Evolutionary conservation across 768 basidiomycete genomes (phyloP), one percentile per base, ranked within the genome.

Genomic region (Russula compacta): DNA sequence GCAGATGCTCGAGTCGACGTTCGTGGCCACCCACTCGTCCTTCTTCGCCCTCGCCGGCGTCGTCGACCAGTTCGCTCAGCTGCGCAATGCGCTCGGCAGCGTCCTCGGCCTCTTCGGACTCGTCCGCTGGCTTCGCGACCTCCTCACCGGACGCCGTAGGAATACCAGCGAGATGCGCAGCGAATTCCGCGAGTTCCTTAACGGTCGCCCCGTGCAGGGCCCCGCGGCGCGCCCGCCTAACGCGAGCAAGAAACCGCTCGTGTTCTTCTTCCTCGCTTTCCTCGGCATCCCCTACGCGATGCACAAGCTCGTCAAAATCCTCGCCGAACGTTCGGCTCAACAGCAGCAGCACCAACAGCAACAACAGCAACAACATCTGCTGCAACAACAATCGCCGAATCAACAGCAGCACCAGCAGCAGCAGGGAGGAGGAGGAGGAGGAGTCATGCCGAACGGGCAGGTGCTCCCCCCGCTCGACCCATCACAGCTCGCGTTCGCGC

Each of bases 21-120:
- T 95, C 74, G 90, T 98, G 87, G 95, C 95, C 2, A 95, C 93
- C 0, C 93, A 95, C 72, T 92, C 90, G 0, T 89, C 86, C 9
- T 95, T 95, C 74, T 95, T 95, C 72, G 92, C 93, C 59, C 93
- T 95, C 87, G 92, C 95, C 53, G 91, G 92, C 64, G 95, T 99
- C 48, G 81, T 95, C 42, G 97, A 99, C 69, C 97, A 99, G 70
- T 87, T 99, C 68, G 85, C 85, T 3, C 91, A 92, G 67, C 82
- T 98, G 46, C 82, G 93, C 53, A 89, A 95, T 66, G 95, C 93
- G 12, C 81, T 98, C 15, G 95, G 93, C 24, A 94, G 94, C 70
- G 92, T 98, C 0, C 78, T 98, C 6, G 92, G 92, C 36, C 73
- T 98, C 39, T 98, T 99, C 69, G 92, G 92, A 4, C 80, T 98